phyloP scores from a whole-genome alignment of 1,284 basidiomycete species.

The Fomitiporia mediterranea region DNA sequence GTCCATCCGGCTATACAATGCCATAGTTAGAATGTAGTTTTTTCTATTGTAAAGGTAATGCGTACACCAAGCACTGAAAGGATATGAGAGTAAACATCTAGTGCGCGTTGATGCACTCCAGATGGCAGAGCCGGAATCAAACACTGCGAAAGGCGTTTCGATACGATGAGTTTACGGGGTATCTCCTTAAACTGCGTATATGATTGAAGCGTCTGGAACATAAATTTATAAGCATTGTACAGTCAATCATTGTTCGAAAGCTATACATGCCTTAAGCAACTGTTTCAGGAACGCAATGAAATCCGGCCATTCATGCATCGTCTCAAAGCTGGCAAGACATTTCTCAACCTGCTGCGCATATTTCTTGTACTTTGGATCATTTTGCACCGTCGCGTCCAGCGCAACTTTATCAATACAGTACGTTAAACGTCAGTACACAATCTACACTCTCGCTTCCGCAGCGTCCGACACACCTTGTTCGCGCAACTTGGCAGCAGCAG shows the following conservation, averaged over 20 bases:
- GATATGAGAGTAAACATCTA: constrained; percentile 95
- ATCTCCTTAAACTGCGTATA: constrained; percentile 93
- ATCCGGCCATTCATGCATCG: constrained; percentile 99
- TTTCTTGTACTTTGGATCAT: constrained; percentile 94
- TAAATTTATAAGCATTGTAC: neutral
- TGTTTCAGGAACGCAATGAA: constrained; percentile 97
- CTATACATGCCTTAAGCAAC: constrained; percentile 78
- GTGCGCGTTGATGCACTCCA: constrained; percentile 92
- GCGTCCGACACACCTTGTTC: constrained; percentile 17
- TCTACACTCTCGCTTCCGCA: neutral
- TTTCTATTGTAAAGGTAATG: constrained; percentile 19
- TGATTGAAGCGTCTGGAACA: constrained; percentile 79
- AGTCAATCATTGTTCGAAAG: neutral
- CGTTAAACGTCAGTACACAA: neutral
- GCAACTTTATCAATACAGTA: constrained; percentile 5
- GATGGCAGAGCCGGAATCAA: constrained; percentile 95
- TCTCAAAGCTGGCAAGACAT: constrained; percentile 90
- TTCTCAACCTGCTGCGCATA: constrained; percentile 89
- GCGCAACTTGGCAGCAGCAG: constrained; percentile 19
- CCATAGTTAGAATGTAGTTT: constrained; percentile 7
- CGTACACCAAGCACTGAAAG: constrained; percentile 84
- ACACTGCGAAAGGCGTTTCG: constrained; percentile 95
- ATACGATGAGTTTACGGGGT: constrained; percentile 89
- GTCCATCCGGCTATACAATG: constrained; percentile 70
- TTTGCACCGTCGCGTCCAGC: constrained; percentile 16